phyloP scores from a whole-genome alignment of 1,139 yeast genomes.

The Diutina mesorugosa region DNA sequence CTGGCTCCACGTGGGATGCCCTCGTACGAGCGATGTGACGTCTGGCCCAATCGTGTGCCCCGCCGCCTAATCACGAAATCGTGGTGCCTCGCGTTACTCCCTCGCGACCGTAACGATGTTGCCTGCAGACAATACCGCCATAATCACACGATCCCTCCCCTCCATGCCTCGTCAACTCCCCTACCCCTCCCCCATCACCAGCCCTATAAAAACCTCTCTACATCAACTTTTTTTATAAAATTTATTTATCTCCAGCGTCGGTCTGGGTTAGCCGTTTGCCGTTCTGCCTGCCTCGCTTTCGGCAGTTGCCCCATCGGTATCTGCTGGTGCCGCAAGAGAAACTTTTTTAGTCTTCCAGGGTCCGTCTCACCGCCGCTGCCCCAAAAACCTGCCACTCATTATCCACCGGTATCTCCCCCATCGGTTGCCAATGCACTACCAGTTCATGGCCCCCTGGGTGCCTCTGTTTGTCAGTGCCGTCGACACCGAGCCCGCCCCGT shows the following conservation, averaged over 20 bases:
- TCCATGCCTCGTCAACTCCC: no score
- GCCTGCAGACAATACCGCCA: no score
- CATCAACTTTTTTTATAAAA: no score
- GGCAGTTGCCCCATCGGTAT: not conserved
- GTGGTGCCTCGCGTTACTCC: not conserved
- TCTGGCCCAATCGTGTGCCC: not conserved
- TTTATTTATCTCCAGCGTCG: no score
- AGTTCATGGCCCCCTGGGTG: constrained; percentile 64
- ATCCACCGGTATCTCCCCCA: no score
- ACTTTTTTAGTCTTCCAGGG: not conserved
- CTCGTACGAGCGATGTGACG: not conserved
- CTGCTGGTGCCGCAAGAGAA: not conserved
- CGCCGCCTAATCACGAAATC: not conserved
- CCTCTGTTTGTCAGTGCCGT: constrained; percentile 43
- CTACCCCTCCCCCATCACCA: no score
- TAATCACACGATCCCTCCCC: no score
- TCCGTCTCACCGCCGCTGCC: not conserved
- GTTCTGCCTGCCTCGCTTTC: not conserved
- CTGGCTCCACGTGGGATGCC: not conserved
- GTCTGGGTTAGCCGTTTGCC: no score
- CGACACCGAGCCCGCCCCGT: constrained; percentile 24
- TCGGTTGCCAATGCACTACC: constrained; percentile 12
- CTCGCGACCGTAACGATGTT: no score
- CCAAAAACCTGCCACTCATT: no score
- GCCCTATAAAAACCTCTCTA: no score